Evolutionary conservation across 129 eudicot genomes (phyloP).

Genomic region (Ambrosia trifida): DNA sequence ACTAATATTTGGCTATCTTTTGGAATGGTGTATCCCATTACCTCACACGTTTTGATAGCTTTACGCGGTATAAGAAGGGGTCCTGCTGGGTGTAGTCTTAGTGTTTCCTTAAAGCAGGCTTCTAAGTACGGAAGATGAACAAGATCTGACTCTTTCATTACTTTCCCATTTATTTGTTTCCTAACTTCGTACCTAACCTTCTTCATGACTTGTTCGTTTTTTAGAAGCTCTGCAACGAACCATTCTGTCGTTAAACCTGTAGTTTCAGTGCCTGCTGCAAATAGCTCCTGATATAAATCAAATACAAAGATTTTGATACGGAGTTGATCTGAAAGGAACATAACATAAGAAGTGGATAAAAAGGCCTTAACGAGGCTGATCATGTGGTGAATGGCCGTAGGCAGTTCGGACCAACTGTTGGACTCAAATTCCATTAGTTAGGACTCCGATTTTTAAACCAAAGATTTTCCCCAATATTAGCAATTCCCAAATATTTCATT

Average conservation of each 20-base stretch:
- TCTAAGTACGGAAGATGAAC: conserved; percentile 30
- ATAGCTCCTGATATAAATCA: conserved; percentile 31
- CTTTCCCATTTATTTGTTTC: conserved; percentile 1
- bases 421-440: no score
- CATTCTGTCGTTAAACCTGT: conserved; percentile 37
- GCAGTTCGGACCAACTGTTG: no score
- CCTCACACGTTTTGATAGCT: conserved; percentile 26
- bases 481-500: no score
- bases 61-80: conserved; percentile 40
- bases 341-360: no score
- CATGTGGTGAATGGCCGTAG: no score
- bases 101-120: conserved; percentile 44
- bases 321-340: no score
- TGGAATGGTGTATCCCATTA: conserved; percentile 41
- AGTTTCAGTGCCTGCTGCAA: conserved; percentile 36
- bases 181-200: conserved; percentile 34
- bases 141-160: conserved; percentile 38
- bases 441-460: no score
- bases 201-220: conserved; percentile 27
- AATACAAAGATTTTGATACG: background rate
- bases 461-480: no score
- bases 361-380: no score
- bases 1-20: conserved; percentile 34
- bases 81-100: conserved; percentile 48
- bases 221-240: conserved; percentile 36